These are phyloP conservation scores for Phragmites australis DNA, from an alignment of 176 grass and related monocot genomes.

Conservation along the genomic window DNA sequence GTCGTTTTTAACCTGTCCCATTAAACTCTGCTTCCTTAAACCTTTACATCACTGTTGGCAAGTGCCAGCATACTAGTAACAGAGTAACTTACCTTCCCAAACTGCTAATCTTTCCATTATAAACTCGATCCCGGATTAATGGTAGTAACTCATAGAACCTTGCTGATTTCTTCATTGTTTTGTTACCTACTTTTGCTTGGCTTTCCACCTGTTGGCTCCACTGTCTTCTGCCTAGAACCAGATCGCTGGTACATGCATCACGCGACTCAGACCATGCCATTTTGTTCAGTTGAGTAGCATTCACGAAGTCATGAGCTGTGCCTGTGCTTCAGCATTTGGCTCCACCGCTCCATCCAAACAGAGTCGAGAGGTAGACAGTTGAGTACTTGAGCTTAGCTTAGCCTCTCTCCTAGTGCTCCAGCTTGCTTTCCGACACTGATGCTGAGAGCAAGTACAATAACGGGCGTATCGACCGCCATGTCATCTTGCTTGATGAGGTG, in stretches of 20 bases:
- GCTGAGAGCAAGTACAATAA: too few species aligned
- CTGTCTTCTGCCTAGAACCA: background rate
- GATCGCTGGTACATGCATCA: background rate
- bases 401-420: background rate
- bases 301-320: constrained; percentile 16
- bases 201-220: constrained; percentile 38
- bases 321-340: background rate
- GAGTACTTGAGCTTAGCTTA: background rate
- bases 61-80: background rate
- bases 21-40: constrained; percentile 20
- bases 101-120: too few species aligned
- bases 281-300: background rate
- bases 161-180: background rate
- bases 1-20: background rate
- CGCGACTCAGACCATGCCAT: background rate
- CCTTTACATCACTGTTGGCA: background rate
- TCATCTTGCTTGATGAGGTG: too few species aligned
- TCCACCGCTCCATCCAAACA: background rate
- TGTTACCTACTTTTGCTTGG: background rate
- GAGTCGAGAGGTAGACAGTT: background rate
- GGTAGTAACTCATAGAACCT: background rate
- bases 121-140: background rate
- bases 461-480: too few species aligned
- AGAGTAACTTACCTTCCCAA: background rate
- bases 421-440: too few species aligned